A percentile compares a stretch with the other conserved stretches of the same genome.
These are phyloP conservation scores for Buxus sempervirens DNA, from an alignment of 164 flowering plant genomes.

Conservation along the genomic window DNA sequence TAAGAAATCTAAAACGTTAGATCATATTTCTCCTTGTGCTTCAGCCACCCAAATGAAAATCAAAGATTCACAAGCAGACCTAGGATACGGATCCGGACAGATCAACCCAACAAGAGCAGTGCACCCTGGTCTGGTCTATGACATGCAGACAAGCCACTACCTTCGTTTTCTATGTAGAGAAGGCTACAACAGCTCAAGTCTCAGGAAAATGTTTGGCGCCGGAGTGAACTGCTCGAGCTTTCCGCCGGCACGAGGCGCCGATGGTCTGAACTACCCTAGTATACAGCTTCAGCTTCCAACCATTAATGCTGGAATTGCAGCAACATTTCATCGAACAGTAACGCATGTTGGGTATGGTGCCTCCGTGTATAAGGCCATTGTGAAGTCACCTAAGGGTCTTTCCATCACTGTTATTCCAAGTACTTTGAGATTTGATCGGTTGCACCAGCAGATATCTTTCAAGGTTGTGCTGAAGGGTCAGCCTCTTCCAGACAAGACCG, in stretches of 20 bases:
- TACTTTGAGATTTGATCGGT: constrained; percentile 25
- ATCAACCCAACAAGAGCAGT: constrained; percentile 49
- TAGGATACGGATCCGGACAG: constrained; percentile 56
- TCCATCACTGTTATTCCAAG: constrained; percentile 39
- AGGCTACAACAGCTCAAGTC: constrained; percentile 45
- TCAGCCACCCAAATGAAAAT: constrained; percentile 45
- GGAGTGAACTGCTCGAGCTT: constrained; percentile 28
- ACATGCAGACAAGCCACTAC: constrained; percentile 34
- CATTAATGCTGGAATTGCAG: constrained; percentile 19
- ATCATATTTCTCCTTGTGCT: background rate
- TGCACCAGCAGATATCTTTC: constrained; percentile 36
- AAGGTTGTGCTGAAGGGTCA: constrained; percentile 52
- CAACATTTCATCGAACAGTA: constrained; percentile 45
- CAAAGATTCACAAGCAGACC: constrained; percentile 18
- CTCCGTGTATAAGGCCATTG: constrained; percentile 43
- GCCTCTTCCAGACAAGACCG: constrained; percentile 3
- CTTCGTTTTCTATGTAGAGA: constrained; percentile 55
- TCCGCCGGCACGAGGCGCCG: constrained; percentile 35
- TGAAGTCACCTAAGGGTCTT: constrained; percentile 36
- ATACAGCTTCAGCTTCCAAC: constrained; percentile 39
- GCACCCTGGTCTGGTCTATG: constrained; percentile 63
- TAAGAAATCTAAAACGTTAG: too few species aligned
- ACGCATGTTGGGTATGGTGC: constrained; percentile 45
- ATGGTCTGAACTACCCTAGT: constrained; percentile 79
- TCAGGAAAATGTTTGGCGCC: constrained; percentile 35